Percentiles rank a stretch among this genome's conserved stretches.
phyloP scores from a whole-genome alignment of 306 rosid genomes.

The Ormosia semicastrata region DNA sequence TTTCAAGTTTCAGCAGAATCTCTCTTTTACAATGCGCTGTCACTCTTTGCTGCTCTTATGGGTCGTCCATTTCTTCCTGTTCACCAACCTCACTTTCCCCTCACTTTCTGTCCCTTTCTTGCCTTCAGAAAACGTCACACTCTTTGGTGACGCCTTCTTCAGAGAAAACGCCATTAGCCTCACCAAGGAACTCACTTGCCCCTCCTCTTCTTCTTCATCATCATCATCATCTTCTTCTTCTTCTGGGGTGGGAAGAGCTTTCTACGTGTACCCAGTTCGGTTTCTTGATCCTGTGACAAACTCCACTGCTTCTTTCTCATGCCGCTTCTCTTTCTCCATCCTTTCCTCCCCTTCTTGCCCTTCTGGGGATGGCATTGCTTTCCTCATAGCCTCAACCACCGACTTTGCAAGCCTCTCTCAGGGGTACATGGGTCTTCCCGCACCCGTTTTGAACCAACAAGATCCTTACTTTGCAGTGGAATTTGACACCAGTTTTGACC shows the following conservation, averaged over 20 bases:
- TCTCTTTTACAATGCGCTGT: constrained; percentile 31
- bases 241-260: constrained; percentile 61
- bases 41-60: constrained; percentile 4
- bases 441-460: constrained; percentile 4
- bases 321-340: constrained; percentile 64
- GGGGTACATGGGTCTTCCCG: constrained; percentile 71
- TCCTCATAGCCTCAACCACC: constrained; percentile 53
- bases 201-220: constrained; percentile 32
- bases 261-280: constrained; percentile 58
- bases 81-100: constrained; percentile 20
- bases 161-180: constrained; percentile 53
- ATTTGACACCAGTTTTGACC: constrained; percentile 67
- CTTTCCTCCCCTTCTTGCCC: constrained; percentile 55
- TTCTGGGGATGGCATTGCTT: constrained; percentile 65
- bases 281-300: constrained; percentile 68
- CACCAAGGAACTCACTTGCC: constrained; percentile 54
- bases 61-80: constrained; percentile 20
- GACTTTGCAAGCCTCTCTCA: constrained; percentile 30
- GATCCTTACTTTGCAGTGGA: constrained; percentile 71
- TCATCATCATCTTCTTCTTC: constrained; percentile 33
- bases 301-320: constrained; percentile 65
- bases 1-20: neutral
- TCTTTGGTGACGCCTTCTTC: constrained; percentile 71
- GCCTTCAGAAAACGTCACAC: constrained; percentile 54
- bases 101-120: constrained; percentile 33